Evolutionary conservation across 2,329 filamentous ascomycete species (phyloP).

Genomic region (Verticillium albo-atrum): DNA sequence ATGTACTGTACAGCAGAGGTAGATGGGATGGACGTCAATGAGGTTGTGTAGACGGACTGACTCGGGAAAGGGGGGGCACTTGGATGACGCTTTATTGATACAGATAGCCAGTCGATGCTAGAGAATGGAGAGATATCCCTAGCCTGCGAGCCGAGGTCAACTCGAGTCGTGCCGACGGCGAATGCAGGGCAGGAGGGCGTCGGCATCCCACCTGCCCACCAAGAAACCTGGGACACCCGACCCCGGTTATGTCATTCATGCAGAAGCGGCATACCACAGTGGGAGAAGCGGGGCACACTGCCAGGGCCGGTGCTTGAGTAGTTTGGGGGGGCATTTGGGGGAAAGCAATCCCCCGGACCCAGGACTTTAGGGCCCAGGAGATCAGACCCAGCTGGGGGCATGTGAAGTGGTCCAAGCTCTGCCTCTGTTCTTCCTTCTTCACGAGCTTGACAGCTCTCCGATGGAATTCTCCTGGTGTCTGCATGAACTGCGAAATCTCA

Average conservation of each 20-base stretch:
- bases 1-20: neutral
- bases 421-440: too few relatives aligned
- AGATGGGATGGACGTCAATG: neutral
- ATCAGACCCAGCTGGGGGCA: neutral
- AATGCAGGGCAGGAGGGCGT: neutral
- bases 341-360: too few relatives aligned
- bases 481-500: too few relatives aligned
- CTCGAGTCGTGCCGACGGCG: neutral
- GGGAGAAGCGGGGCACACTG: neutral
- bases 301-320: neutral
- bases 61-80: constrained; percentile 3
- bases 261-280: neutral
- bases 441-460: too few relatives aligned
- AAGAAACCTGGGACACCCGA: neutral
- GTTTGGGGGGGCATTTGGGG: neutral
- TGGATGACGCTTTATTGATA: constrained; percentile 5
- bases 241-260: neutral
- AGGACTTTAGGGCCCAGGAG: neutral
- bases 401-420: neutral
- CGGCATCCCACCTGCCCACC: neutral
- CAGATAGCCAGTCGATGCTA: neutral
- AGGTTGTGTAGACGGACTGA: neutral
- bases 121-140: neutral
- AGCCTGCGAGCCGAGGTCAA: neutral
- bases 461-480: too few relatives aligned